A percentile compares a stretch with the other conserved stretches of the same genome.
Conservation (phyloP, 495 filamentous ascomycete species). For the Endocarpon pusillum region DNA sequence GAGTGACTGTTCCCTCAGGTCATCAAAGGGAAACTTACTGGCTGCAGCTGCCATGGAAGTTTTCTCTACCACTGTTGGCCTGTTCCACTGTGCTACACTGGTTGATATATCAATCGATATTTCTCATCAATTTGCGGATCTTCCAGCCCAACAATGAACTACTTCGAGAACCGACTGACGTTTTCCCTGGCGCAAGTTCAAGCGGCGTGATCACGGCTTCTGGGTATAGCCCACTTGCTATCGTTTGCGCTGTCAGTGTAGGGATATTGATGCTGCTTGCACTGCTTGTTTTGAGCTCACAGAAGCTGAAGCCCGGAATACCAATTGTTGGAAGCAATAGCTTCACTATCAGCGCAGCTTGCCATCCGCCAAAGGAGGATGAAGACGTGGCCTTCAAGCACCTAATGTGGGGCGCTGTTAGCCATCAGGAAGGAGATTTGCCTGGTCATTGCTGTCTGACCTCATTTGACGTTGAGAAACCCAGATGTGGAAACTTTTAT, state of each 20-base stretch:
- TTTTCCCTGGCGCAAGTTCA: no score
- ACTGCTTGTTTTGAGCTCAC: constrained; percentile 7
- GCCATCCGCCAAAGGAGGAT: constrained; percentile 3
- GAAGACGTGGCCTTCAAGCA: background rate
- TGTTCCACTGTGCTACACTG: constrained; percentile 17
- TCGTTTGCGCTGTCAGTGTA: constrained; percentile 11
- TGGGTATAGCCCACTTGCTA: constrained; percentile 14
- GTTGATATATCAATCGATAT: constrained; percentile 23
- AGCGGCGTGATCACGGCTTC: no score
- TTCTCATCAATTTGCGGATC: constrained; percentile 9
- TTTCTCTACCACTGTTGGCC: constrained; percentile 16
- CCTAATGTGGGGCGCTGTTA: background rate
- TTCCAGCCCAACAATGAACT: background rate
- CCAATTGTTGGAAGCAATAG: constrained; percentile 16
- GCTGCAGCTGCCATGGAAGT: constrained; percentile 24
- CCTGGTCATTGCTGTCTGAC: no score
- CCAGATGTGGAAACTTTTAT: no score
- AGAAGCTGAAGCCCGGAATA: constrained; percentile 11
- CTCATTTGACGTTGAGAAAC: no score
- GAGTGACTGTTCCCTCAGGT: constrained; percentile 19
- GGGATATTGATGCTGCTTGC: constrained; percentile 4
- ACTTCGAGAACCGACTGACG: no score
- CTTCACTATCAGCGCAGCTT: constrained; percentile 12
- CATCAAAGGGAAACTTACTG: constrained; percentile 22
- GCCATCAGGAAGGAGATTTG: no score